Conservation (phyloP, 345 rosid species). For the Pistacia integerrima region DNA sequence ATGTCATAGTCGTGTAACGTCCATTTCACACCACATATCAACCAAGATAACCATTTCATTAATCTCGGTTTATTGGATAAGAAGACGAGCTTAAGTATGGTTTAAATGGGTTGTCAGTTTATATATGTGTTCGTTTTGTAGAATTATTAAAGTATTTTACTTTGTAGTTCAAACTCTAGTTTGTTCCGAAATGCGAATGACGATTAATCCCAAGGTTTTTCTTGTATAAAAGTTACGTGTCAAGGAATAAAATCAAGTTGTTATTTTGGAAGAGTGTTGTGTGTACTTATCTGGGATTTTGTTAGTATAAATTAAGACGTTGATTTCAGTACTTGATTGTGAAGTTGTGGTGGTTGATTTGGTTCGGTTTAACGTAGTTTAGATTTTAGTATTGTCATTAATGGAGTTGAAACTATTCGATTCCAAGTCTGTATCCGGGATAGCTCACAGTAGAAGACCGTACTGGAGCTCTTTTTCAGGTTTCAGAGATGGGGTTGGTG, state of each 20-base stretch:
- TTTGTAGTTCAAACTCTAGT: slow-evolving; percentile 3
- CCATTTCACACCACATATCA: slow-evolving; percentile 26
- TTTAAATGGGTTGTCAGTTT: slow-evolving; percentile 6
- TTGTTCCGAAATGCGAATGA: slow-evolving; percentile 2
- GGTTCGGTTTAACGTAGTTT: slow-evolving; percentile 1
- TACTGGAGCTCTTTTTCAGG: slow-evolving; percentile 28
- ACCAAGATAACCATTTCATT: background rate
- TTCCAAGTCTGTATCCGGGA: slow-evolving; percentile 39
- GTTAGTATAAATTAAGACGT: background rate
- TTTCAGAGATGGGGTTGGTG: slow-evolving; percentile 28
- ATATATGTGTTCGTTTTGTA: background rate
- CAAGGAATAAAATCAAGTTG: background rate
- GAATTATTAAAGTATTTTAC: background rate
- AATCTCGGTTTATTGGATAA: slow-evolving; percentile 13
- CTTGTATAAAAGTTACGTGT: slow-evolving; percentile 27
- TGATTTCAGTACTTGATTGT: slow-evolving; percentile 5
- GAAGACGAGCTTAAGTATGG: slow-evolving; percentile 7
- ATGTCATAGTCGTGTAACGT: background rate
- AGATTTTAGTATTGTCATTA: slow-evolving; percentile 12
- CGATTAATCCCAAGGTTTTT: slow-evolving; percentile 28
- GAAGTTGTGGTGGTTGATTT: slow-evolving; percentile 2
- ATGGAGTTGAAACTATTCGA: slow-evolving; percentile 49
- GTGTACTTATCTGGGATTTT: slow-evolving; percentile 2
- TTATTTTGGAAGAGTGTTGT: slow-evolving; percentile 1
- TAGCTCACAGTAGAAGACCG: slow-evolving; percentile 26